phyloP scores from a whole-genome alignment of 257 asterid species.

The Fraxinus pennsylvanica region DNA sequence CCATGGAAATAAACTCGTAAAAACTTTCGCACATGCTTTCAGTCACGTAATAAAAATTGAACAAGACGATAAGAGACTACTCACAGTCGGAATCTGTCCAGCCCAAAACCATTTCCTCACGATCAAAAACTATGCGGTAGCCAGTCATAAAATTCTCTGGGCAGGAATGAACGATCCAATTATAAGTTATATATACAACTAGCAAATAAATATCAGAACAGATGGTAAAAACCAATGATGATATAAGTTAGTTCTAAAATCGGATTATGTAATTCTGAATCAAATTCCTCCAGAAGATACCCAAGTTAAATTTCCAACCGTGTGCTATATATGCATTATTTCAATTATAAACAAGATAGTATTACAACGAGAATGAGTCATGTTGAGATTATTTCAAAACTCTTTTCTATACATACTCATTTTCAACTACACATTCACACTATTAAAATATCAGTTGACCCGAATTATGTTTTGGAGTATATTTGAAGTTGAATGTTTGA shows the following conservation, averaged over 20 bases:
- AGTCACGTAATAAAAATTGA: not conserved
- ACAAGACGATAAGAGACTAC: conserved; percentile 27
- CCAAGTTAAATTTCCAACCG: too few relatives aligned
- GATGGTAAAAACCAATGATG: not conserved
- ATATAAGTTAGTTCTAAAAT: not conserved
- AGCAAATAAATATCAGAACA: not conserved
- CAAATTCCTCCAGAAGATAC: not conserved
- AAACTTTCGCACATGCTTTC: not conserved
- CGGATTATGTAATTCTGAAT: too few relatives aligned
- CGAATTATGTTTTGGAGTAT: too few relatives aligned
- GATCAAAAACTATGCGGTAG: conserved; percentile 74
- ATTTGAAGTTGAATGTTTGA: too few relatives aligned
- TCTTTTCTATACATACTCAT: too few relatives aligned
- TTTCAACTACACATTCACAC: too few relatives aligned
- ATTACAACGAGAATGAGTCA: not conserved
- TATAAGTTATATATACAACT: not conserved
- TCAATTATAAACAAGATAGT: not conserved
- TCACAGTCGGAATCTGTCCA: conserved; percentile 83
- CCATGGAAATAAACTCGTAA: not conserved
- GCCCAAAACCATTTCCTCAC: conserved; percentile 85
- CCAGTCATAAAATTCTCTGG: conserved; percentile 96
- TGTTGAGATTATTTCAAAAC: not conserved
- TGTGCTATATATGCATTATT: too few relatives aligned
- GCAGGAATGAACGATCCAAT: conserved; percentile 11
- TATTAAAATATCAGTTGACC: too few relatives aligned